Percentiles rank a stretch among this genome's conserved stretches.
These are phyloP conservation scores for Trichosporon coremiiforme DNA, from an alignment of 1,284 basidiomycete genomes.

Conservation along the genomic window DNA sequence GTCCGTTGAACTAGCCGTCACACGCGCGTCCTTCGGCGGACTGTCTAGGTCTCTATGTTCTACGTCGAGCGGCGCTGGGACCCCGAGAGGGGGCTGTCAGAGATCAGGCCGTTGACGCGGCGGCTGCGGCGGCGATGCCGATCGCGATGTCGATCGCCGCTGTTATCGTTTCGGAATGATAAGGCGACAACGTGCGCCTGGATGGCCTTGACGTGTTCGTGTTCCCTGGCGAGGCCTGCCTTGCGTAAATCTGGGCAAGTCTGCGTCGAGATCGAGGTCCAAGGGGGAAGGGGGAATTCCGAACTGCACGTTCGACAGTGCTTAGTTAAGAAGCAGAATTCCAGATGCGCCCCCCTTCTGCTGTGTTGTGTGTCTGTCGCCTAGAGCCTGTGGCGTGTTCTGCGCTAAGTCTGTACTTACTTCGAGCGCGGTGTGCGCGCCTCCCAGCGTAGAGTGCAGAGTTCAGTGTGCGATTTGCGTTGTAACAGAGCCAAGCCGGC, in stretches of 20 bases:
- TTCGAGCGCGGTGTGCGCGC: not conserved
- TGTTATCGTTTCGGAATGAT: slow-evolving; percentile 13
- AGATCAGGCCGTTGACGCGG: not conserved
- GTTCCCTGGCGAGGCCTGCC: too few species aligned
- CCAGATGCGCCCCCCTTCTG: not conserved
- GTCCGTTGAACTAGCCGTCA: not conserved
- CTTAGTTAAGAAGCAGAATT: slow-evolving; percentile 9
- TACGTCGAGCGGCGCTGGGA: too few species aligned
- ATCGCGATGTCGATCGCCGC: not conserved
- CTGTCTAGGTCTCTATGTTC: too few species aligned
- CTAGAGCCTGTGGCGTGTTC: too few species aligned
- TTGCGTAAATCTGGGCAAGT: not conserved
- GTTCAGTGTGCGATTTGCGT: not conserved
- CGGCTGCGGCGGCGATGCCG: not conserved
- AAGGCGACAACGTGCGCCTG: not conserved
- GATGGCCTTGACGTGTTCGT: too few species aligned
- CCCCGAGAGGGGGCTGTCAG: too few species aligned
- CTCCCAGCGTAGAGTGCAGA: too few species aligned
- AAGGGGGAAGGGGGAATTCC: not conserved
- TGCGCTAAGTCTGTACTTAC: not conserved
- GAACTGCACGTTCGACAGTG: not conserved
- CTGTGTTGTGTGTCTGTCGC: not conserved
- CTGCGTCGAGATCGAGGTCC: not conserved
- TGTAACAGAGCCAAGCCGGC: not conserved
- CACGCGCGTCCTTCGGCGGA: too few species aligned